These are phyloP conservation scores for Cladophialophora bantiana DNA, from an alignment of 2,329 filamentous ascomycete species.

Conservation along the genomic window DNA sequence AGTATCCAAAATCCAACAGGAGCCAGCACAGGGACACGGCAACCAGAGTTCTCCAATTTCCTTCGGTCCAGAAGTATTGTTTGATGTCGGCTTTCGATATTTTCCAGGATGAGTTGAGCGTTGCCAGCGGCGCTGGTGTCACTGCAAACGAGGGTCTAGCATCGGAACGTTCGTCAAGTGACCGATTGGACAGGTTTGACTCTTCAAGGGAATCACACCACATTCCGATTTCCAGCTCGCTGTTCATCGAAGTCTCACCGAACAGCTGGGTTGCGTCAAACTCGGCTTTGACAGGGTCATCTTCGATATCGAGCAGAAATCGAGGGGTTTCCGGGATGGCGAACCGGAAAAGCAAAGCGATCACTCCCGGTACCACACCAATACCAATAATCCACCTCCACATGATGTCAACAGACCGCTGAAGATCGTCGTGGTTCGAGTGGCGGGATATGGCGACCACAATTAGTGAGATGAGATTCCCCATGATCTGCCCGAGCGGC, in stretches of 20 bases:
- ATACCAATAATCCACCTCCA: slow-evolving; percentile 73
- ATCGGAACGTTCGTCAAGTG: slow-evolving; percentile 32
- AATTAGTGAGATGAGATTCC: slow-evolving; percentile 66
- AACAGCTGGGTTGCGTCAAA: slow-evolving; percentile 68
- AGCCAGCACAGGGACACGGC: slow-evolving; percentile 62
- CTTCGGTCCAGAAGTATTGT: slow-evolving; percentile 53
- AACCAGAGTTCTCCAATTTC: slow-evolving; percentile 53
- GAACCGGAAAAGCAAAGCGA: slow-evolving; percentile 71
- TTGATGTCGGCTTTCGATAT: slow-evolving; percentile 49
- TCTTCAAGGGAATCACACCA: slow-evolving; percentile 40
- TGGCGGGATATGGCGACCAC: slow-evolving; percentile 47
- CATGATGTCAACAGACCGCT: slow-evolving; percentile 62
- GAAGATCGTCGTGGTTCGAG: slow-evolving; percentile 42
- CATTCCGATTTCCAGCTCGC: slow-evolving; percentile 26
- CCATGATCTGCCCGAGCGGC: slow-evolving; percentile 70
- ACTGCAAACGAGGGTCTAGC: slow-evolving; percentile 31
- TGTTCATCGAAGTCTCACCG: slow-evolving; percentile 47
- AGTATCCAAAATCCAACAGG: slow-evolving; percentile 65
- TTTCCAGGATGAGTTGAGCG: slow-evolving; percentile 51
- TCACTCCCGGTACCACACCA: slow-evolving; percentile 67
- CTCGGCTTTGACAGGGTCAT: slow-evolving; percentile 65
- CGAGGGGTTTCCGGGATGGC: slow-evolving; percentile 71
- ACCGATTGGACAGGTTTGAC: slow-evolving; percentile 40
- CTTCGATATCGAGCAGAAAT: slow-evolving; percentile 70
- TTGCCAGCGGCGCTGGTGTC: slow-evolving; percentile 43